Percentiles rank a stretch among this genome's conserved stretches.
phyloP scores from a whole-genome alignment of 208 protist species.

The Porcisia hertigi region DNA sequence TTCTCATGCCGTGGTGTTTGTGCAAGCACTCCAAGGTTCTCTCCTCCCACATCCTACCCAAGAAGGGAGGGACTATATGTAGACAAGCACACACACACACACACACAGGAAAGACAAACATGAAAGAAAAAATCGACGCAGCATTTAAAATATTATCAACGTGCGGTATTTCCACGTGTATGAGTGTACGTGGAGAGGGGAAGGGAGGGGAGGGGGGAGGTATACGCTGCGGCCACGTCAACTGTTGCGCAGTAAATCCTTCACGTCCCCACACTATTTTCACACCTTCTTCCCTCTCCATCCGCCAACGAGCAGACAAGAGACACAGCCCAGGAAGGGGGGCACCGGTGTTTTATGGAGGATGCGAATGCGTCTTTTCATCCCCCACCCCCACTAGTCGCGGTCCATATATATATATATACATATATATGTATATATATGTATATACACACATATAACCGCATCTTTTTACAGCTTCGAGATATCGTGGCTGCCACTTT shows the following conservation, averaged over 20 bases:
- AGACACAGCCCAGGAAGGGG: not conserved
- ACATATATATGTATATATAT: not conserved
- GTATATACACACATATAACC: not conserved
- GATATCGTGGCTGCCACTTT: conserved; percentile 90
- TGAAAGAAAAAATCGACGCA: too few relatives aligned
- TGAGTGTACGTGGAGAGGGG: not conserved
- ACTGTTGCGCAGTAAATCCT: not conserved
- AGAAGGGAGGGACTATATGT: too few relatives aligned
- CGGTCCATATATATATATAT: too few relatives aligned
- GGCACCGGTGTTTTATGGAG: not conserved
- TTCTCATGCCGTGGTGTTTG: too few relatives aligned
- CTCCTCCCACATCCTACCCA: too few relatives aligned
- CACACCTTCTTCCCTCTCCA: not conserved
- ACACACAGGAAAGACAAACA: too few relatives aligned
- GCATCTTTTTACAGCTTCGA: conserved; percentile 68
- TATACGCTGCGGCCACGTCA: not conserved
- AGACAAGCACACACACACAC: too few relatives aligned
- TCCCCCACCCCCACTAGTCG: not conserved
- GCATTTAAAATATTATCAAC: too few relatives aligned
- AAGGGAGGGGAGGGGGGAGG: not conserved
- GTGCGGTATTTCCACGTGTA: not conserved
- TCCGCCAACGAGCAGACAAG: not conserved
- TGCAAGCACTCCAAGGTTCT: too few relatives aligned
- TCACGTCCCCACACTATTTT: too few relatives aligned
- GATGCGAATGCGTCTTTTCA: not conserved